Evolutionary conservation across 495 filamentous ascomycete species (phyloP), one percentile per base, ranked within the genome.

Genomic region (Clavariopsis aquatica): DNA sequence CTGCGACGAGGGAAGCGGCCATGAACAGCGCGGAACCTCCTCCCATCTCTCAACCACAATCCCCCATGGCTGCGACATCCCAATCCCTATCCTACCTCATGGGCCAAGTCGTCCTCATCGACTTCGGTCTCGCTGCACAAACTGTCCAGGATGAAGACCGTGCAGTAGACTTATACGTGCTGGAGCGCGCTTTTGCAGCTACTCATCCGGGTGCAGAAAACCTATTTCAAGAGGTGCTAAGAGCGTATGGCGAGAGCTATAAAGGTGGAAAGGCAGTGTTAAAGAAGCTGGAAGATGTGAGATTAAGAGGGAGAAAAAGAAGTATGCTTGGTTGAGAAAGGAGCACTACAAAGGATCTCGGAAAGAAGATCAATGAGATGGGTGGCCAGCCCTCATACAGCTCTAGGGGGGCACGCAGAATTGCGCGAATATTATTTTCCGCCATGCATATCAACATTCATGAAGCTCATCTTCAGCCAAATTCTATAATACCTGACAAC

Each of bases 91-190:
- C 23, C 13, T 2, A 29, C 41, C 64, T 62, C 17, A 38, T 8
- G n/a, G 93, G 91, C 10, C 90, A 96, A 46, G 82, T 99, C 31
- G 83, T 96, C 29, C 76, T 98, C 26, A 96, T 99, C 77, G 94
- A 99, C 77, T 96, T 99, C 71, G 95, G 95, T 1, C 84, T 99
- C 10, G 93, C 92, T 41, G 85, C 81, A 55, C 89, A 94, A 75
- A 90, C 85, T 1, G 64, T 81, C n/a, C 85, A 87, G 66, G 92
- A 96, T 58, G 94, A 99, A 76, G 95, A 99, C 73, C 83, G 90
- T 57, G 95, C 95, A 4, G 94, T 98, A 22, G 94, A 99, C 82
- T 74, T 99, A 49, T 99, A 99, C 77, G 94, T 99, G 24, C 80
- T 99, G 60, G 94, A 99, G 78, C 79, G 94, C 41, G 94, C 95